These are phyloP conservation scores for Saccharomyces hybrid DNA, from an alignment of 1,139 yeast species.

Conservation along the genomic window DNA sequence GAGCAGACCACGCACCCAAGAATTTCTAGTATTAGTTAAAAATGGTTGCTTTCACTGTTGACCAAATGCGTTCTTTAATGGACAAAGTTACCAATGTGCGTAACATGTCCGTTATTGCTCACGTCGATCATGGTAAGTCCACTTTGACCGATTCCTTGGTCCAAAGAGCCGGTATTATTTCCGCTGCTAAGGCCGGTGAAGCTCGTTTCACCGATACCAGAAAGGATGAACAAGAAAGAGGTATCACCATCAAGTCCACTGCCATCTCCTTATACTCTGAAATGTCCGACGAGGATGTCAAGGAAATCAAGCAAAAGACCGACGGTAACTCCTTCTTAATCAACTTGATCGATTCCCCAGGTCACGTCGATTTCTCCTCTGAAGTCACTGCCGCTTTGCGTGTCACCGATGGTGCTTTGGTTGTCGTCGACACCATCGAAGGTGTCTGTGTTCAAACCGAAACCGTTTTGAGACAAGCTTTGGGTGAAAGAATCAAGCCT, in stretches of 20 bases:
- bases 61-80: conserved; percentile 98
- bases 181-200: conserved; percentile 99
- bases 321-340: conserved; percentile 91
- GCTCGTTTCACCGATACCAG: conserved; percentile 99
- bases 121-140: conserved; percentile 99
- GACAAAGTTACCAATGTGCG: conserved; percentile 99
- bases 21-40: neutral
- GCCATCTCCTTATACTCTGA: conserved; percentile 95
- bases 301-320: conserved; percentile 94
- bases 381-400: conserved; percentile 99
- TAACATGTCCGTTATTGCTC: conserved; percentile 99
- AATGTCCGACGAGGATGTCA: conserved; percentile 89
- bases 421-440: conserved; percentile 97
- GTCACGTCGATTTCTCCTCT: conserved; percentile 99
- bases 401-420: conserved; percentile 99
- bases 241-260: conserved; percentile 98
- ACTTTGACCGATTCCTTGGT: conserved; percentile 98
- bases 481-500: conserved; percentile 99
- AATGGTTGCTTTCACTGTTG: conserved; percentile 39
- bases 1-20: conserved; percentile 13
- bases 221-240: conserved; percentile 98
- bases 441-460: conserved; percentile 99
- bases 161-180: conserved; percentile 98
- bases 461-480: conserved; percentile 98
- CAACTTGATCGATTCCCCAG: conserved; percentile 99